phyloP scores from a whole-genome alignment of 805 yeast genomes.

The Nakazawaea anatomiae region DNA sequence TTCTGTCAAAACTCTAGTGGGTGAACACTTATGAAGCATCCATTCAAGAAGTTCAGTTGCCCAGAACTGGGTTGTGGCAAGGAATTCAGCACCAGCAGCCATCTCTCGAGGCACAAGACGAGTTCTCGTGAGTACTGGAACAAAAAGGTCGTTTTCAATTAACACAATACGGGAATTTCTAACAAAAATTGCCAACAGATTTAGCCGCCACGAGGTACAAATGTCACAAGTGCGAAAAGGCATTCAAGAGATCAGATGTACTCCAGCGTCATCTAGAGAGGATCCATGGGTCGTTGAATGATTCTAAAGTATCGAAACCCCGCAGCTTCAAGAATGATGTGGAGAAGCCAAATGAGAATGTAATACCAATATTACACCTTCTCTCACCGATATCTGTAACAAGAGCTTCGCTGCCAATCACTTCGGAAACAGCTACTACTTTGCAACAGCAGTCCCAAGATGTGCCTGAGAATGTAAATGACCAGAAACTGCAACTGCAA shows the following conservation, averaged over 20 bases:
- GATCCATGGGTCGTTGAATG: neutral
- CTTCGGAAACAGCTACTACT: too few relatives aligned
- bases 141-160: neutral
- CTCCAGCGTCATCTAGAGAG: constrained; percentile 8
- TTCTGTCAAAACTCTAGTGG: neutral
- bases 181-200: neutral
- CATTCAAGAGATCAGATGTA: constrained; percentile 10
- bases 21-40: neutral
- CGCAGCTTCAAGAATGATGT: too few relatives aligned
- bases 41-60: neutral
- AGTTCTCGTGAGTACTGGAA: neutral
- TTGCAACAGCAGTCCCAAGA: too few relatives aligned
- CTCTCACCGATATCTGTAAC: too few relatives aligned
- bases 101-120: constrained; percentile 3
- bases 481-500: too few relatives aligned
- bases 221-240: constrained; percentile 9
- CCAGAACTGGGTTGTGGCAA: constrained; percentile 3
- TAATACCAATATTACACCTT: too few relatives aligned
- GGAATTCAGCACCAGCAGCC: constrained; percentile 1
- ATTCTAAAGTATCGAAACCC: neutral
- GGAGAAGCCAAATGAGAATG: too few relatives aligned
- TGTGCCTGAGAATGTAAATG: too few relatives aligned
- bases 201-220: neutral
- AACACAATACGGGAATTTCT: neutral
- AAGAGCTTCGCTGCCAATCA: too few relatives aligned